phyloP scores from a whole-genome alignment of 805 yeast genomes.

The Pichia paraexigua region DNA sequence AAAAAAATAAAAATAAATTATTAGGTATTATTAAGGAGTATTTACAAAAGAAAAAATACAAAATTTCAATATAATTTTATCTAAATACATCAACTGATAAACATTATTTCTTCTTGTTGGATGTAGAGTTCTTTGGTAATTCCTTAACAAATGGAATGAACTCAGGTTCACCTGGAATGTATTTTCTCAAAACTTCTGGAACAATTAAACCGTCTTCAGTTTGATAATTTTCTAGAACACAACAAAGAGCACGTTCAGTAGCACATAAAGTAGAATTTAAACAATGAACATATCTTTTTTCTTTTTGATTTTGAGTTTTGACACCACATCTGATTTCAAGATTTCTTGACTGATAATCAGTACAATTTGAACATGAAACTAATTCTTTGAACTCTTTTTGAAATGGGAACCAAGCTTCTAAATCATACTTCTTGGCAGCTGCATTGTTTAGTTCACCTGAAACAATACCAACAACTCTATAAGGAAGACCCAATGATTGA shows the following conservation, averaged over 20 bases:
- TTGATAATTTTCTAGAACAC: constrained; percentile 96
- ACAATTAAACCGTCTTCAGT: constrained; percentile 89
- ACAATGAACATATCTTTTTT: constrained; percentile 97
- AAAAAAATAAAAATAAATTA: not conserved
- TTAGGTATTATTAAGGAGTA: constrained; percentile 3
- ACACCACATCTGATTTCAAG: constrained; percentile 98
- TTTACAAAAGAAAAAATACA: not conserved
- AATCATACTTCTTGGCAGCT: constrained; percentile 97
- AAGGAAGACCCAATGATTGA: constrained; percentile 85
- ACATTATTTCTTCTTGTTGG: constrained; percentile 45
- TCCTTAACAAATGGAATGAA: constrained; percentile 87
- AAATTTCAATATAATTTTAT: not conserved
- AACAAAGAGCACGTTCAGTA: constrained; percentile 96
- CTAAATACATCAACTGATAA: too few species aligned
- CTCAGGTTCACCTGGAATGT: constrained; percentile 98
- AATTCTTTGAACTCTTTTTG: constrained; percentile 97
- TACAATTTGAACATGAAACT: constrained; percentile 98
- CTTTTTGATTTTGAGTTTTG: constrained; percentile 88
- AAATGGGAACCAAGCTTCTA: constrained; percentile 99
- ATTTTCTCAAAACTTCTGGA: constrained; percentile 93
- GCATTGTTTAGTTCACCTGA: constrained; percentile 98
- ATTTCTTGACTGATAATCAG: constrained; percentile 98
- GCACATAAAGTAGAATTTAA: constrained; percentile 96
- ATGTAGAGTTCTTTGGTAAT: constrained; percentile 89
- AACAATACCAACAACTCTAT: constrained; percentile 95